These are phyloP conservation scores for Fragilaria crotonensis DNA, from an alignment of 108 stramenopile genomes.

Conservation along the genomic window DNA sequence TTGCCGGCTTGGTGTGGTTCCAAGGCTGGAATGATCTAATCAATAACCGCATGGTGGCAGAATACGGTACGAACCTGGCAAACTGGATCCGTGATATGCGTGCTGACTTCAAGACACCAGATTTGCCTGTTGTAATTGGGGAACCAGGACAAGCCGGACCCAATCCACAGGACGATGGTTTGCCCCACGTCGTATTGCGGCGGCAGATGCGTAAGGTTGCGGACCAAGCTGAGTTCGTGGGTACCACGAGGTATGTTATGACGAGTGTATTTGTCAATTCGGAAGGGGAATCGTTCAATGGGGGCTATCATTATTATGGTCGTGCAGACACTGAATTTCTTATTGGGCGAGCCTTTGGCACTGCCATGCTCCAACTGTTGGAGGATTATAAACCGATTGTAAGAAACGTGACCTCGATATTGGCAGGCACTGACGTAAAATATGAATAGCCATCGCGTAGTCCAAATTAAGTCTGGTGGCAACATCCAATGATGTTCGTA, in stretches of 20 bases:
- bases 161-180: not conserved
- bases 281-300: slow-evolving; percentile 8
- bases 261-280: slow-evolving; percentile 8
- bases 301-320: slow-evolving; percentile 20
- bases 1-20: slow-evolving; percentile 35
- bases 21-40: slow-evolving; percentile 42
- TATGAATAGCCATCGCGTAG: too few relatives aligned
- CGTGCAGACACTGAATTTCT: slow-evolving; percentile 19
- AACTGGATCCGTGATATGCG: slow-evolving; percentile 38
- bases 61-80: slow-evolving; percentile 29
- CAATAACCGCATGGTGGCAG: not conserved
- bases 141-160: slow-evolving; percentile 13
- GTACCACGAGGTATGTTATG: slow-evolving; percentile 12
- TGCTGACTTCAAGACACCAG: slow-evolving; percentile 20
- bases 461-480: too few relatives aligned
- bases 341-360: slow-evolving; percentile 25
- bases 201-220: slow-evolving; percentile 10
- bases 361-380: slow-evolving; percentile 9
- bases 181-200: slow-evolving; percentile 4
- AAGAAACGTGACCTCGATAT: too few relatives aligned
- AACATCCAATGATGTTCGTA: too few relatives aligned
- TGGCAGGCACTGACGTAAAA: too few relatives aligned
- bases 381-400: too few relatives aligned
- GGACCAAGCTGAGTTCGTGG: slow-evolving; percentile 10
- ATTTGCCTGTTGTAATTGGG: slow-evolving; percentile 25